Evolutionary conservation across 176 grass and related monocot species (phyloP), one percentile per base, ranked within the genome.

Genomic region (Hordeum vulgare): DNA sequence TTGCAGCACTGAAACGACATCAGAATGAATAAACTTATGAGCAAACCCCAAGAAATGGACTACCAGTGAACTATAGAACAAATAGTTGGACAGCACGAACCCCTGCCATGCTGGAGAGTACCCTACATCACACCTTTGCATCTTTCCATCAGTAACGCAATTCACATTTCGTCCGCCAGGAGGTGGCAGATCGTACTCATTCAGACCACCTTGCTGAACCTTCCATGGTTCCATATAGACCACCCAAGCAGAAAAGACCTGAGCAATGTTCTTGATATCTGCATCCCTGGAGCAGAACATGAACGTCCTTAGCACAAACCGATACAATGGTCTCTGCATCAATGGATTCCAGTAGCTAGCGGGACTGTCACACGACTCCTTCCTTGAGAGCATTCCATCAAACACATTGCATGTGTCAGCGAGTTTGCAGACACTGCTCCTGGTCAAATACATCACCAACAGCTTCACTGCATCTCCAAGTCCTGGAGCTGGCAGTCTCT

Each of bases 221-320:
- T 99, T 96, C 93, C 96, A 99, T 72, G 96, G 93, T 51, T 96
- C 89, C 71, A 96, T 88, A 84, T 99, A 96, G 69, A 86, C 28
- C 75, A 90, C 56, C 96, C 93, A 99, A 27, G 93, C 86, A 80
- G 87, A 85, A 76, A 94, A 90, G 69, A 94, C 83, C 65, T 96
- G 90, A 11, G 80, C 75, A 49, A 71, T 73, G 77, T 96, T 92
- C 77, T 87, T 96, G 21, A 99, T 72, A 11, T 41, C 89, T 40
- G 69, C 51, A 5, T 86, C 93, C 21, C 81, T 84, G 45, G 93
- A 91, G 78, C 81, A 96, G 85, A 92, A 99, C 39, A 99, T 80
- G 84, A 99, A 92, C 8, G 87, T 89, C 83, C 96, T 90, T 40
- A 96, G 65, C 74, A 94, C 68, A 81, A 94, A 99, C 33, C 96